Conservation (phyloP, 2,329 filamentous ascomycete species). For the Epichloe elymi region DNA sequence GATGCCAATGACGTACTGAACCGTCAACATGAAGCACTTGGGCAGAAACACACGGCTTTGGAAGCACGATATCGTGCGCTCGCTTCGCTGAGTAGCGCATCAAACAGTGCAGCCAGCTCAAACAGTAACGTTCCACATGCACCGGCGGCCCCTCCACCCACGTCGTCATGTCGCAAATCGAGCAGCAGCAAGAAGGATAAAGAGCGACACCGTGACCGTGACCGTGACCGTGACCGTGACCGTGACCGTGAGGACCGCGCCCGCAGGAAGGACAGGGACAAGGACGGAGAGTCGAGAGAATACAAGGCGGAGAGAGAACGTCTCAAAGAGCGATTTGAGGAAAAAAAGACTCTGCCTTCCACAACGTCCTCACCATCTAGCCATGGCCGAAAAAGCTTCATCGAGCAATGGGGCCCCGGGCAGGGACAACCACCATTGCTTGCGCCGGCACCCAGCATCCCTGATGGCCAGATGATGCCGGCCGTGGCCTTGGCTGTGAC, state of each 20-base stretch:
- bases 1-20: slow-evolving; percentile 5
- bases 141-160: slow-evolving; percentile 10
- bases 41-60: slow-evolving; percentile 18
- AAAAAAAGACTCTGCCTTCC: slow-evolving; percentile 12
- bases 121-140: not conserved
- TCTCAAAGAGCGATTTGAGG: slow-evolving; percentile 24
- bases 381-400: slow-evolving; percentile 20
- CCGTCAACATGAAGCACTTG: slow-evolving; percentile 14
- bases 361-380: slow-evolving; percentile 6
- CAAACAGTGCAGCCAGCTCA: not conserved
- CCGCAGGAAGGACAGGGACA: slow-evolving; percentile 10
- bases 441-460: slow-evolving; percentile 7
- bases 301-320: slow-evolving; percentile 22
- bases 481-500: not conserved
- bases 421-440: slow-evolving; percentile 9
- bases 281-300: slow-evolving; percentile 5
- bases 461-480: not conserved
- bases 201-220: not conserved
- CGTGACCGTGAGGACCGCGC: slow-evolving; percentile 16
- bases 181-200: slow-evolving; percentile 14
- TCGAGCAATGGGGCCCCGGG: slow-evolving; percentile 11
- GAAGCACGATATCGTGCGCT: slow-evolving; percentile 17
- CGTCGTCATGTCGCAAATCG: slow-evolving; percentile 14
- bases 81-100: not conserved
- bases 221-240: slow-evolving; percentile 9